Base-by-base conservation (phyloP, 2,329 filamentous ascomycete genomes). In the Cadophora luteo-olivacea region DNA sequence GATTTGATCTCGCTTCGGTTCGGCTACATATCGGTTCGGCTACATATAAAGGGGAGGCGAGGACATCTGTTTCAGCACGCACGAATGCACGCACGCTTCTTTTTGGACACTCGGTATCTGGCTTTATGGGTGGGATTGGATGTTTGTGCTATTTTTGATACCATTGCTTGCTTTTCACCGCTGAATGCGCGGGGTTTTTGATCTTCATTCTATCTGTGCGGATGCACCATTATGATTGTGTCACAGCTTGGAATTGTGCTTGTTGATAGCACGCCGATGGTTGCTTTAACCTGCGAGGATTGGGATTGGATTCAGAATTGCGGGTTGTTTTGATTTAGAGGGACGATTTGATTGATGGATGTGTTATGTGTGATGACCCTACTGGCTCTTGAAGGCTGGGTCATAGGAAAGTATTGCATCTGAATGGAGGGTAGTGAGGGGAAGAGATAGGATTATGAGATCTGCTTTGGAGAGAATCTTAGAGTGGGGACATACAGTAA, bases 81-180 rank as follows among this genome's bases (percentile, higher is more conserved):
- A 49, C 64, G 48, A 41, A 54, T 29, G 58, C n/a, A 54, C 36
- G 29, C 14, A 38, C 22, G 55, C 22, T 61, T 41, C 33, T 66
- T 19, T 51, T 62, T 14, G 14, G 29, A 3, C 41, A 58, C 52
- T 49, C 14, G 25, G 58, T 29, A 57, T 63, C 25, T 54, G 61
- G 41, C 38, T 62, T 55, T 64, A 19, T 54, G 19, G 61, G 48
- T 41, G 16, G 62, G 62, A 36, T 57, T 55, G 54, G 48, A 58
- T 48, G 54, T 48, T 62, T 58, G 41, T 60, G 38, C 41, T 36
- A 24, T 65, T 69, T 66, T 69, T 69, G 68, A 69, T 69, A 69
- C 68, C 68, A 70, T 68, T 58, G 48, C 66, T 64, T 70, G 63
- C 68, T 68, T 70, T 38, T 60, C 41, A 11, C 22, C 24, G n/a